Evolutionary conservation across 345 rosid genomes (phyloP), one percentile per base, ranked within the genome.

Genomic region (Camelina neglecta): DNA sequence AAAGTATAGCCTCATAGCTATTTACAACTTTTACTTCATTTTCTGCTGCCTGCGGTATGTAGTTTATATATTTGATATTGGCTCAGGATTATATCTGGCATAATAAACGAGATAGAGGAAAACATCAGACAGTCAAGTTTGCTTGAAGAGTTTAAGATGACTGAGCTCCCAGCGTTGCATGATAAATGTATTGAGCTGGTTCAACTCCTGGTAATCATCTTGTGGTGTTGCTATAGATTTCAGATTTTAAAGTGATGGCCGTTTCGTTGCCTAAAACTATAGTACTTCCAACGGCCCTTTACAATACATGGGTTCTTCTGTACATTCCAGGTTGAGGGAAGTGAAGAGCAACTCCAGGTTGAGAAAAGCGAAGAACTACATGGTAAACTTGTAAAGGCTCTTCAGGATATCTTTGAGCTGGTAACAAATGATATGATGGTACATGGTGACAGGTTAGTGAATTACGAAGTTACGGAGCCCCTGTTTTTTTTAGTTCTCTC

Each of bases 351-450:
- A n/a, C 67, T 59, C 57, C 75, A 87, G 93, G 83, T 83, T 69
- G 89, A 87, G 81, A 91, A 94, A 80, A 80, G 84, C 64, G 84
- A 84, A 81, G 71, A 79, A 54, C 85, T 85, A 42, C 83, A 67
- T 60, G 73, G 58, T 60, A 83, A 87, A 67, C 91, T 92, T 71
- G 93, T 90, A 71, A 87, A 83, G 79, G 85, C 86, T 83, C 96
- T 94, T 65, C 98, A 94, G 60, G 98, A 94, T 81, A 87, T 94
- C 61, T 92, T 92, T 85, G 97, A 94, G 82, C 82, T 94, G 18
- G 87, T 92, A 59, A 89, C 95, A 64, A 83, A 80, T 67, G 98
- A 92, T 74, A 86, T 94, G 84, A 94, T 94, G 98, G 82, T 69
- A 72, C 78, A 85, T 76, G 84, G 89, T 76, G 82, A 83, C 75